Evolutionary conservation across 495 filamentous ascomycete species (phyloP).

Genomic region (Penicillium roqueforti): DNA sequence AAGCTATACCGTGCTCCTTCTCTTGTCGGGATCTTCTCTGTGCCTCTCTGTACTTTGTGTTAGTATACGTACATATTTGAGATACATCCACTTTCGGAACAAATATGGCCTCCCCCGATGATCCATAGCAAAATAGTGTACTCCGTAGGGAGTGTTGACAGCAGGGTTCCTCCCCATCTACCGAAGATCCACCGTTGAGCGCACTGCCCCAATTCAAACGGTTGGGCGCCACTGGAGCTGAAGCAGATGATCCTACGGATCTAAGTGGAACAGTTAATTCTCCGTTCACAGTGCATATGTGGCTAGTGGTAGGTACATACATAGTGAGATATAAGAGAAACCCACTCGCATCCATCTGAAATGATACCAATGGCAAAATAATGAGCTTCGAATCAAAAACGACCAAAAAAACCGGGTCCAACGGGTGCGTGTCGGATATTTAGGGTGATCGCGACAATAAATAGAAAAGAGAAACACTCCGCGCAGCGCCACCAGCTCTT

Average conservation of each 20-base stretch:
- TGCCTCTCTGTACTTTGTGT: too few relatives aligned
- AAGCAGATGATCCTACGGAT: too few relatives aligned
- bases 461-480: conserved; percentile 11
- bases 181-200: neutral
- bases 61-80: neutral
- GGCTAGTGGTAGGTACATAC: too few relatives aligned
- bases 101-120: too few relatives aligned
- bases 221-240: too few relatives aligned
- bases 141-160: neutral
- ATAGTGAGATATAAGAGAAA: neutral
- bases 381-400: neutral
- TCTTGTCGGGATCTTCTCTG: neutral
- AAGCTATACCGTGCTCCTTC: neutral
- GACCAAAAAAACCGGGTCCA: neutral
- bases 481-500: conserved; percentile 10
- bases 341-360: neutral
- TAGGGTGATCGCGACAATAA: conserved; percentile 6
- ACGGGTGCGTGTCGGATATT: too few relatives aligned
- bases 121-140: too few relatives aligned
- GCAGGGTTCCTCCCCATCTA: neutral
- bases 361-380: neutral
- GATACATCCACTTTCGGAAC: neutral
- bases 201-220: too few relatives aligned
- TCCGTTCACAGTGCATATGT: too few relatives aligned
- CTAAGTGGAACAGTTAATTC: too few relatives aligned